These are phyloP conservation scores for Fusarium incarnatum DNA, from an alignment of 2,329 filamentous ascomycete genomes.

Conservation along the genomic window DNA sequence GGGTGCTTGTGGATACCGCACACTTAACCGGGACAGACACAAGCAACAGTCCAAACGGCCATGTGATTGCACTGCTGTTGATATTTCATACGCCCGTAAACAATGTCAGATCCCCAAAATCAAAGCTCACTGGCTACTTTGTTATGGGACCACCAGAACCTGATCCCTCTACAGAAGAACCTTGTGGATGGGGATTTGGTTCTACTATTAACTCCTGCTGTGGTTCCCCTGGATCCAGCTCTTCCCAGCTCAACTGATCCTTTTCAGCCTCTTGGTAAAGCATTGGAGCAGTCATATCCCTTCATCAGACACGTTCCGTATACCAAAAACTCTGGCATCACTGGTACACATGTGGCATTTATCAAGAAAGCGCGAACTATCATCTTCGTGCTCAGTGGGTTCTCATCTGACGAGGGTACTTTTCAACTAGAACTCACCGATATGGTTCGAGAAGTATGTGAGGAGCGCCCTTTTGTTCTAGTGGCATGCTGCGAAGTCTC, in stretches of 20 bases:
- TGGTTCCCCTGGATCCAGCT: conserved; percentile 58
- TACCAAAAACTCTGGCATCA: conserved; percentile 71
- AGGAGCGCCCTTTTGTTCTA: conserved; percentile 63
- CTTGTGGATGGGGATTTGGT: conserved; percentile 65
- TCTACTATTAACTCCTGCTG: conserved; percentile 70
- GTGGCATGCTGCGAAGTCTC: conserved; percentile 63
- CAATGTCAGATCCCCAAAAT: conserved; percentile 36
- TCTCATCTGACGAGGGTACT: conserved; percentile 58
- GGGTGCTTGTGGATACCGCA: conserved; percentile 30
- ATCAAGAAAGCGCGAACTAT: conserved; percentile 69
- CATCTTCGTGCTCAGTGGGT: conserved; percentile 69
- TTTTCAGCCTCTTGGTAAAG: conserved; percentile 76
- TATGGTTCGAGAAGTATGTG: conserved; percentile 56
- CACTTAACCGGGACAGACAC: conserved; percentile 20
- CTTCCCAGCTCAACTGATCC: conserved; percentile 67
- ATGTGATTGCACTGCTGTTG: conserved; percentile 38
- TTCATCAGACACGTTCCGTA: conserved; percentile 79
- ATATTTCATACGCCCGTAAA: conserved; percentile 33
- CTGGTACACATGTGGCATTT: conserved; percentile 71
- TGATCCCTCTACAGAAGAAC: conserved; percentile 60
- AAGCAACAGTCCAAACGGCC: conserved; percentile 24
- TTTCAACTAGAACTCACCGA: conserved; percentile 66
- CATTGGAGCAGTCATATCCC: conserved; percentile 69
- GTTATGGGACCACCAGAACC: conserved; percentile 58
- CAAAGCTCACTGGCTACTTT: conserved; percentile 44